A percentile compares a stretch with the other conserved stretches of the same genome.
These are phyloP conservation scores for Priceomyces haplophilus DNA, from an alignment of 805 yeast species.

Conservation along the genomic window DNA sequence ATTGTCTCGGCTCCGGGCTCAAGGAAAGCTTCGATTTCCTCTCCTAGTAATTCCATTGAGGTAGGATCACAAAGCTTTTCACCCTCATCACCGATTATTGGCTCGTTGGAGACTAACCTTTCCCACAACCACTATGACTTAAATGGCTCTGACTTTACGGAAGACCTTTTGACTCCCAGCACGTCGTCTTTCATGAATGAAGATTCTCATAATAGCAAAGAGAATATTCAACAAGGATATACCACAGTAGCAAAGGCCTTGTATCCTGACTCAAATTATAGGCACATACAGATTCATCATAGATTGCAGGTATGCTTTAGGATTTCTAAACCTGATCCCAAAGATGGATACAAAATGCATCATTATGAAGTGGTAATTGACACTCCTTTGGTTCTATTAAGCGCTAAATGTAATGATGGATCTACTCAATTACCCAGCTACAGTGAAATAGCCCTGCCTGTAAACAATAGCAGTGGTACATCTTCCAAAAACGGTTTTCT, in stretches of 20 bases:
- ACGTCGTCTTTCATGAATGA: conserved; percentile 30
- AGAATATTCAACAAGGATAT: conserved; percentile 33
- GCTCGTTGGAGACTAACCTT: conserved; percentile 38
- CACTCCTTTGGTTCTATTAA: conserved; percentile 58
- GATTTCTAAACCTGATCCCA: conserved; percentile 58
- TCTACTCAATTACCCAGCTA: conserved; percentile 41
- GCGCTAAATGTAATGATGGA: conserved; percentile 40
- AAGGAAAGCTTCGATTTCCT: conserved; percentile 26
- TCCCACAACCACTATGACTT: conserved; percentile 22
- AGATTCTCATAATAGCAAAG: conserved; percentile 18
- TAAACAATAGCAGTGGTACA: background rate
- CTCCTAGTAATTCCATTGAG: conserved; percentile 6
- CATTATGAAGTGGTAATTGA: conserved; percentile 81
- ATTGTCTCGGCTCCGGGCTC: conserved; percentile 16
- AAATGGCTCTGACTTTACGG: conserved; percentile 4
- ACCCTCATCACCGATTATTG: conserved; percentile 36
- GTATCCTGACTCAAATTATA: conserved; percentile 62
- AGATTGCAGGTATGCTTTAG: conserved; percentile 69
- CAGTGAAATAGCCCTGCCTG: conserved; percentile 21
- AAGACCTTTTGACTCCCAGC: conserved; percentile 27
- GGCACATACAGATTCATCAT: conserved; percentile 62
- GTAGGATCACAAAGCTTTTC: conserved; percentile 2
- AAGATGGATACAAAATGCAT: conserved; percentile 47
- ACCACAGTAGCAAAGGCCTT: conserved; percentile 40
- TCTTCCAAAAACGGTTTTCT: conserved; percentile 13